These are phyloP conservation scores for Fusarium udum DNA, from an alignment of 2,329 filamentous ascomycete species.

Conservation along the genomic window DNA sequence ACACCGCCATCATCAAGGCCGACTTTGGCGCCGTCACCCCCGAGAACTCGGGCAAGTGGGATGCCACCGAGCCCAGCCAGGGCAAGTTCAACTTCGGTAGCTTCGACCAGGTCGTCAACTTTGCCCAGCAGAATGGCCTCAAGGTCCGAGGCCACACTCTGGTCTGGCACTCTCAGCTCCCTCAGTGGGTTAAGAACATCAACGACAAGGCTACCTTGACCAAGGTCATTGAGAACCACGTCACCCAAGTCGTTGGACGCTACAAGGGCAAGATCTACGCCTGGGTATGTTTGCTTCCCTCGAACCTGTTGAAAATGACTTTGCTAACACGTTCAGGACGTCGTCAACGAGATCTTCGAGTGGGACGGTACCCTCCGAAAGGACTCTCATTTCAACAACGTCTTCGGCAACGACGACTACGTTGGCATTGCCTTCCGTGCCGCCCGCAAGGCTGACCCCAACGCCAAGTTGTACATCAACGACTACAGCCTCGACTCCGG, in stretches of 20 bases:
- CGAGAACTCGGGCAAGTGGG: slow-evolving; percentile 79
- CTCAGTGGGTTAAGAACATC: slow-evolving; percentile 67
- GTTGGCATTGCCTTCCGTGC: slow-evolving; percentile 75
- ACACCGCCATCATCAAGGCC: slow-evolving; percentile 63
- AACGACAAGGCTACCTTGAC: slow-evolving; percentile 62
- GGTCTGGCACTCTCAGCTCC: slow-evolving; percentile 71
- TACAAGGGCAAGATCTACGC: slow-evolving; percentile 69
- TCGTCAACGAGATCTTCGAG: slow-evolving; percentile 72
- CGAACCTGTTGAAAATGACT: fast-evolving
- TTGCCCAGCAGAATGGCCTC: slow-evolving; percentile 62
- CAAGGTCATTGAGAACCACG: slow-evolving; percentile 66
- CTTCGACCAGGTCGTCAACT: slow-evolving; percentile 69
- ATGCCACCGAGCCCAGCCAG: slow-evolving; percentile 50
- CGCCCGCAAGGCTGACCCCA: slow-evolving; percentile 72
- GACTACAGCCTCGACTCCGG: slow-evolving; percentile 74
- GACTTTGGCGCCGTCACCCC: slow-evolving; percentile 73
- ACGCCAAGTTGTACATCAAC: slow-evolving; percentile 79
- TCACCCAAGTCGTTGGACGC: slow-evolving; percentile 63
- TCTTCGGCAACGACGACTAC: slow-evolving; percentile 76
- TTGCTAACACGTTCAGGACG: slow-evolving; percentile 55
- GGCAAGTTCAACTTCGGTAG: slow-evolving; percentile 66
- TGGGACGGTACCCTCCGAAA: slow-evolving; percentile 67
- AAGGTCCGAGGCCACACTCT: slow-evolving; percentile 71
- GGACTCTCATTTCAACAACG: slow-evolving; percentile 69
- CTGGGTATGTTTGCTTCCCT: background rate